These are phyloP conservation scores for Talaromyces albobiverticillius DNA, from an alignment of 2,329 filamentous ascomycete species.

Conservation along the genomic window DNA sequence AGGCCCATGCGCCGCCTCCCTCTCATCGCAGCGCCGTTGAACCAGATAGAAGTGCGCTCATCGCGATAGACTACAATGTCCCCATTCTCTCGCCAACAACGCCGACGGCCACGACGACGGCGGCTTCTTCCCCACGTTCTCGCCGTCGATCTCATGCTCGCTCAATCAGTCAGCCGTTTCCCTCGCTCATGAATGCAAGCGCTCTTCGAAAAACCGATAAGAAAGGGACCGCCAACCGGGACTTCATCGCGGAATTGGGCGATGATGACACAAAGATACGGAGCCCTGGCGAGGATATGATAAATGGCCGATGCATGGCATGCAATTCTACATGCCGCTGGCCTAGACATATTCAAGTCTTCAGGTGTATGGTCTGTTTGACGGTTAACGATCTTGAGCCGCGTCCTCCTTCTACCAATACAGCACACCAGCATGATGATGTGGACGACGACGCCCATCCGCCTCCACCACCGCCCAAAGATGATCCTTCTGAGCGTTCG, in stretches of 20 bases:
- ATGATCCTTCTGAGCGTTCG: conserved; percentile 13
- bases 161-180: conserved; percentile 78
- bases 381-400: conserved; percentile 77
- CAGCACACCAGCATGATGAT: conserved; percentile 14
- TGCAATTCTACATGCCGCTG: conserved; percentile 78
- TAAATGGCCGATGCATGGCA: conserved; percentile 76
- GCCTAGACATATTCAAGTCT: conserved; percentile 69
- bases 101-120: background rate
- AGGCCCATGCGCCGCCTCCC: conserved; percentile 4
- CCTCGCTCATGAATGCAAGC: conserved; percentile 63
- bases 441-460: conserved; percentile 17
- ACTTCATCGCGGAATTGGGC: conserved; percentile 46
- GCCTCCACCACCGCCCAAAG: conserved; percentile 18
- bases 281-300: conserved; percentile 57
- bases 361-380: conserved; percentile 78
- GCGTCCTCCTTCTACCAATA: conserved; percentile 24
- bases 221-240: conserved; percentile 43
- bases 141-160: conserved; percentile 50
- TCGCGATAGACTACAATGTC: conserved; percentile 20
- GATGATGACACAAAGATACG: conserved; percentile 41
- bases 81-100: conserved; percentile 5
- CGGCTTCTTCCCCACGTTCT: conserved; percentile 6
- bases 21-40: conserved; percentile 6
- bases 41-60: conserved; percentile 20
- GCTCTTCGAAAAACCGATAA: conserved; percentile 50